These are phyloP conservation scores for Nemania sp. DNA, from an alignment of 2,329 filamentous ascomycete species.

Conservation along the genomic window DNA sequence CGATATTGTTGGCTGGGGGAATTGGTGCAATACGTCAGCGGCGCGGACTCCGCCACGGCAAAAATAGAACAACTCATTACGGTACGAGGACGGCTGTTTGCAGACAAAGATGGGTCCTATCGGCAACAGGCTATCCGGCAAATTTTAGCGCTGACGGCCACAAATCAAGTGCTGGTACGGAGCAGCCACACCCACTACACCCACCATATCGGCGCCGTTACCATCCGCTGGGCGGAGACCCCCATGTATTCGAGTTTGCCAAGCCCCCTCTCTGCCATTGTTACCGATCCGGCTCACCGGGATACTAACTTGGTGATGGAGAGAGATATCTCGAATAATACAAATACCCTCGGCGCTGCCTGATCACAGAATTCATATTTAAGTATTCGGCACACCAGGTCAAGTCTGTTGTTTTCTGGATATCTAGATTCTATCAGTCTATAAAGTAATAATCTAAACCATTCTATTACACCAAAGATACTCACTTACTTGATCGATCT, in stretches of 20 bases:
- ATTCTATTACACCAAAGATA: not conserved
- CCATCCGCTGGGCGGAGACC: slow-evolving; percentile 21
- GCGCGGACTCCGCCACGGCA: not conserved
- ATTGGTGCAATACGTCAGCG: not conserved
- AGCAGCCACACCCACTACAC: not conserved
- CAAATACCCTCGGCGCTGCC: slow-evolving; percentile 9
- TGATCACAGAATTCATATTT: not conserved
- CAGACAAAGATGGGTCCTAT: slow-evolving; percentile 4
- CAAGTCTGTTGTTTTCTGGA: too few species aligned
- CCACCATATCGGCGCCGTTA: slow-evolving; percentile 23
- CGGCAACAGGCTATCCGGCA: slow-evolving; percentile 26
- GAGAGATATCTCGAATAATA: not conserved
- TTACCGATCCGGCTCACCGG: not conserved
- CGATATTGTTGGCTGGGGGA: not conserved
- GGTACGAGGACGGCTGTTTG: not conserved
- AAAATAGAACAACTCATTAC: not conserved
- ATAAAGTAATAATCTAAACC: too few species aligned
- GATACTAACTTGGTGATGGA: not conserved
- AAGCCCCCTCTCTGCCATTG: slow-evolving; percentile 10
- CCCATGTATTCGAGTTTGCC: not conserved
- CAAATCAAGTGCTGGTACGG: not conserved
- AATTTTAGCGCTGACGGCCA: slow-evolving; percentile 14
- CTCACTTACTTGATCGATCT: not conserved
- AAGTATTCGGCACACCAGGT: too few species aligned
- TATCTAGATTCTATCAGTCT: too few species aligned